These are phyloP conservation scores for Ostreobium quekettii DNA, from an alignment of 139 green algal genomes.

Conservation along the genomic window DNA sequence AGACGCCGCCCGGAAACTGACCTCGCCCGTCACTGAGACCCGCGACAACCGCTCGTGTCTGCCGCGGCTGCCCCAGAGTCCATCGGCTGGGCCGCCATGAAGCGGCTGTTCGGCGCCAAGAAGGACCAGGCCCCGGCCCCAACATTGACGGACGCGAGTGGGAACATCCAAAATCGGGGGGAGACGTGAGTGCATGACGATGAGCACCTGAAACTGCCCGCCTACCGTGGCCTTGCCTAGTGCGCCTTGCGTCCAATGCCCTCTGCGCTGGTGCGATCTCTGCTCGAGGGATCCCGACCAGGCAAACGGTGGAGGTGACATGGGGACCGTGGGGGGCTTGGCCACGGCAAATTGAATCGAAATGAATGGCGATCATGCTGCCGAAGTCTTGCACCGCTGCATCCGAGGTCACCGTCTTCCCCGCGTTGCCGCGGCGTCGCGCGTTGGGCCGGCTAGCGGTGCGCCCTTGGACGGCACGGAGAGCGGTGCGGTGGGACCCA, in stretches of 20 bases:
- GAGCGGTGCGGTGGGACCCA: too few relatives aligned
- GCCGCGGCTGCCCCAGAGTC: too few relatives aligned
- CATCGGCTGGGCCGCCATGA: too few relatives aligned
- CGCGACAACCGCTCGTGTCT: too few relatives aligned
- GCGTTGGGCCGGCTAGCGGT: too few relatives aligned
- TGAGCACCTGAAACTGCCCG: constrained; percentile 12
- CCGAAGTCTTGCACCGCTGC: too few relatives aligned
- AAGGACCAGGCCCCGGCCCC: constrained; percentile 39
- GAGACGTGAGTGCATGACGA: constrained; percentile 17
- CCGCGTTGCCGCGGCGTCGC: too few relatives aligned
- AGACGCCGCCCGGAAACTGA: too few relatives aligned
- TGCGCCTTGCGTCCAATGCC: constrained; percentile 3
- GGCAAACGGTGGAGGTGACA: constrained; percentile 1
- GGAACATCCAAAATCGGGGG: constrained; percentile 21
- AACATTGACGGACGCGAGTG: constrained; percentile 35
- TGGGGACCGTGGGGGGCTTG: background rate
- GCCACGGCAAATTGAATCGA: background rate
- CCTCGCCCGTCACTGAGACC: too few relatives aligned
- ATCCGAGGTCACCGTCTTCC: too few relatives aligned
- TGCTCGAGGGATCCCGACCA: background rate
- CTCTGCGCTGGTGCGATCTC: background rate
- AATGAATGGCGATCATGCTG: too few relatives aligned
- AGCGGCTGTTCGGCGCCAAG: constrained; percentile 49
- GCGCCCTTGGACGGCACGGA: too few relatives aligned
- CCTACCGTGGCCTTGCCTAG: background rate